Evolutionary conservation across 2,329 filamentous ascomycete genomes (phyloP), one percentile per base, ranked within the genome.

Genomic region (Xylogone sp.): DNA sequence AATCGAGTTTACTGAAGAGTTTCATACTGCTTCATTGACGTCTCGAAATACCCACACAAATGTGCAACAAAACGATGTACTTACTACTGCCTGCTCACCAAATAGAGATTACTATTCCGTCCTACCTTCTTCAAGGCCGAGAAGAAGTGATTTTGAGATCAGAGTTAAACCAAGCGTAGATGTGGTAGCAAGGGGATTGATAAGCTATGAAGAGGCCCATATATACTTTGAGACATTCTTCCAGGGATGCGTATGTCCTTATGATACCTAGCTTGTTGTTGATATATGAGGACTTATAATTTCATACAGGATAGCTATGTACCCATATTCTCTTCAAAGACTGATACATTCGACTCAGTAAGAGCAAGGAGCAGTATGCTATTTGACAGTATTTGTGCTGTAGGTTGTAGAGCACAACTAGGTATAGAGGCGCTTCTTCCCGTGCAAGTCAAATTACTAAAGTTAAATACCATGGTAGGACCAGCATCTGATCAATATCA

Each of bases 331-430:
- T 75, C 75, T 48, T 67, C 50, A 18, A 21, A 56, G 13, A 62
- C 68, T 31, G 77, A 81, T 53, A 73, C 71, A 0, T 70, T 78
- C 46, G 59, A 69, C 0, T 74, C 72, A 0, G 68, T 81, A 2
- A 66, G 72, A 16, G 60, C 64, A 8, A 68, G 77, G 12, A 80
- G 75, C 49, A 69, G 70, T 2, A 71, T 81, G 16, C 65, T 82
- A 0, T 73, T 81, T 45, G 75, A 78, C 55, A 69, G 72, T 1
- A 76, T 81, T 7, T 75, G 77, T 50, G 73, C 75, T 1, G 71
- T 79, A 21, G 78, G 78, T 2, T 78, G 75, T 56, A 73, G 76
- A 12, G 71, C 53, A 12, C 49, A 59, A 21, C 52, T 51, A 27
- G 56, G 56, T 56, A 13, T 21, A 51, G 34, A 27, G 10, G 10